Conservation (phyloP, 345 rosid species). For the Lumnitzera racemosa region DNA sequence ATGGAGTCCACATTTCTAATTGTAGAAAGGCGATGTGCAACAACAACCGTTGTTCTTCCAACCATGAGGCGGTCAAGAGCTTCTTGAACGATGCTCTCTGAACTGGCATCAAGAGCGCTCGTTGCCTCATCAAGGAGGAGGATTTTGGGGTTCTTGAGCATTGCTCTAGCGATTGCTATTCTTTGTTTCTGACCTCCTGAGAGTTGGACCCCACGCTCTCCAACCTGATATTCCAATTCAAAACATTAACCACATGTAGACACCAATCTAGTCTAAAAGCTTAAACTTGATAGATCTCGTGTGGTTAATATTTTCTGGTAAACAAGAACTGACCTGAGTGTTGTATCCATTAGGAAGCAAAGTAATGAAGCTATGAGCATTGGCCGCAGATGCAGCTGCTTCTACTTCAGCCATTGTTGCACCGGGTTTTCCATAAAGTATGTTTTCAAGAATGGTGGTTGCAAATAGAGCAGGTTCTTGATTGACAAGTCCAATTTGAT, state of each 20-base stretch:
- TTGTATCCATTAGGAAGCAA: slow-evolving; percentile 92
- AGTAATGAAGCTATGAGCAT: slow-evolving; percentile 89
- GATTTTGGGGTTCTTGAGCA: slow-evolving; percentile 92
- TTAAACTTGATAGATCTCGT: not conserved
- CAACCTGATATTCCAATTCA: slow-evolving; percentile 44
- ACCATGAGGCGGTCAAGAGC: slow-evolving; percentile 96
- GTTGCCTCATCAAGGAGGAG: slow-evolving; percentile 98
- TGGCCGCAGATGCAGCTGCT: slow-evolving; percentile 89
- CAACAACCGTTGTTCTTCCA: slow-evolving; percentile 94
- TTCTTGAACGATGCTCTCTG: slow-evolving; percentile 98
- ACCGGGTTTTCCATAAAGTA: slow-evolving; percentile 83
- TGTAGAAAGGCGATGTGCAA: slow-evolving; percentile 97
- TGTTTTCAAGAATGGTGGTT: slow-evolving; percentile 87
- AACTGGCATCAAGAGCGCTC: slow-evolving; percentile 96
- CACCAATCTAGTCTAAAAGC: not conserved
- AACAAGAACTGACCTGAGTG: slow-evolving; percentile 59
- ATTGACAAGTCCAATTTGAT: slow-evolving; percentile 93
- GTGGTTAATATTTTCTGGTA: not conserved
- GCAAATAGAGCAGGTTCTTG: slow-evolving; percentile 99
- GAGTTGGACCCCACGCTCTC: slow-evolving; percentile 95
- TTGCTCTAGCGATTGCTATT: slow-evolving; percentile 97
- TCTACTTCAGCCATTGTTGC: slow-evolving; percentile 90
- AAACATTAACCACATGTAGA: not conserved
- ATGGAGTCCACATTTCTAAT: slow-evolving; percentile 88
- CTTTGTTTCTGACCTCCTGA: slow-evolving; percentile 99